phyloP scores from a whole-genome alignment of 345 rosid genomes.

The Gossypioides kirkii region DNA sequence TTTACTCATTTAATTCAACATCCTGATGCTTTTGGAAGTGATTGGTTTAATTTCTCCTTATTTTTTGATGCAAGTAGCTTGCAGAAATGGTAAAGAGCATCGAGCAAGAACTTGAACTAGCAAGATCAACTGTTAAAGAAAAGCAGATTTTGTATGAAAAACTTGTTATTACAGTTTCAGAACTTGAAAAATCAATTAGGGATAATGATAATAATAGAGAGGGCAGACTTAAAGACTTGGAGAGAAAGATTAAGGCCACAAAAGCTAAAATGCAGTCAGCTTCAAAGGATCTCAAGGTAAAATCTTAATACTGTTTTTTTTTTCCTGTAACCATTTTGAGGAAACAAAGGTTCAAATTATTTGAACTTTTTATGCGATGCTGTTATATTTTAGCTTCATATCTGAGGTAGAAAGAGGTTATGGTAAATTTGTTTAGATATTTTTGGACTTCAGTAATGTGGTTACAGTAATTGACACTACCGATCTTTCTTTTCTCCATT shows the following conservation, averaged over 20 bases:
- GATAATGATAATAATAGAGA: slow-evolving; percentile 79
- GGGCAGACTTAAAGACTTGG: slow-evolving; percentile 72
- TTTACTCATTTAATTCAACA: slow-evolving; percentile 2
- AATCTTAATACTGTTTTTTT: slow-evolving; percentile 7
- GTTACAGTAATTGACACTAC: not conserved
- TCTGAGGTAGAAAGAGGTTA: not conserved
- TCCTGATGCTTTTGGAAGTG: slow-evolving; percentile 4
- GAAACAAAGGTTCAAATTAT: not conserved
- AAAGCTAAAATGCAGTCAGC: slow-evolving; percentile 69
- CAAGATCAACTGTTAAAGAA: slow-evolving; percentile 55
- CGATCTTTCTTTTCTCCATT: not conserved
- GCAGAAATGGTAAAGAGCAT: slow-evolving; percentile 76
- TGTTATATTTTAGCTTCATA: not conserved
- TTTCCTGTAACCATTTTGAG: not conserved
- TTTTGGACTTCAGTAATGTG: not conserved
- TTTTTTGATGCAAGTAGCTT: slow-evolving; percentile 41
- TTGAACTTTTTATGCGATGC: not conserved
- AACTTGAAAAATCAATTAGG: slow-evolving; percentile 70
- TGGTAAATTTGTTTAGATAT: not conserved
- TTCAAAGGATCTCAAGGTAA: slow-evolving; percentile 79
- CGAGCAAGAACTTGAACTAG: slow-evolving; percentile 76
- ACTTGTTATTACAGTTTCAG: slow-evolving; percentile 46
- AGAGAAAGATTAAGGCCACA: slow-evolving; percentile 58
- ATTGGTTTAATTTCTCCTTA: not conserved
- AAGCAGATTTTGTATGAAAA: slow-evolving; percentile 53